These are phyloP conservation scores for Picochlorum sp. DNA, from an alignment of 139 green algal species.

Conservation along the genomic window DNA sequence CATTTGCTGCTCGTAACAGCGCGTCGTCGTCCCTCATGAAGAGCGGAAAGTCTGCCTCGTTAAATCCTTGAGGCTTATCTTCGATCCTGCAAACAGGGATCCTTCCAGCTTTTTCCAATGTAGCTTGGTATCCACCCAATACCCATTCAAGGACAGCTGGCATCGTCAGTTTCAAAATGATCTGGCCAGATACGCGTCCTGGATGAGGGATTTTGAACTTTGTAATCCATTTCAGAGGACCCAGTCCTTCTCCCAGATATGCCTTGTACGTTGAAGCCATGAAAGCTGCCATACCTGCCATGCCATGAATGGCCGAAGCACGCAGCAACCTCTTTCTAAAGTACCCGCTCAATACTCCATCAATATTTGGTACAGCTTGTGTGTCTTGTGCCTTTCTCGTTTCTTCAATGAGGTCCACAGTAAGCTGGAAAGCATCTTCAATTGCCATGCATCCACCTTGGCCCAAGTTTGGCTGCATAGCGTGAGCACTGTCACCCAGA, in stretches of 20 bases:
- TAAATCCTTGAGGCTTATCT: conserved; percentile 52
- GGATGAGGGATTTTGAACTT: conserved; percentile 88
- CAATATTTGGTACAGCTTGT: conserved; percentile 7
- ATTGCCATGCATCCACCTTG: conserved; percentile 94
- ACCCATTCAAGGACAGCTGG: conserved; percentile 69
- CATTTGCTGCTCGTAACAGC: conserved; percentile 43
- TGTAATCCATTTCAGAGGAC: conserved; percentile 45
- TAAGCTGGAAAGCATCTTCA: conserved; percentile 76
- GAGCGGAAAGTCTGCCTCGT: conserved; percentile 29
- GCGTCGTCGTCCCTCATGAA: conserved; percentile 60
- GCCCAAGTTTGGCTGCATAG: conserved; percentile 95
- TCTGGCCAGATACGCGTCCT: conserved; percentile 53
- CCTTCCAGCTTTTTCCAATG: conserved; percentile 19
- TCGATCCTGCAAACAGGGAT: conserved; percentile 25
- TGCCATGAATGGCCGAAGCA: conserved; percentile 74
- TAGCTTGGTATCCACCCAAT: conserved; percentile 61
- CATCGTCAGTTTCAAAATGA: conserved; percentile 71
- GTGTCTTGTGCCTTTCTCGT: background rate
- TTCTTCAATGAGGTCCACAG: conserved; percentile 30
- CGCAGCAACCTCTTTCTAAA: conserved; percentile 54
- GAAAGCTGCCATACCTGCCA: conserved; percentile 75
- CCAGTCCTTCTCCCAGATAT: conserved; percentile 79
- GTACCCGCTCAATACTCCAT: conserved; percentile 18
- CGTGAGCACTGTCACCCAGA: conserved; percentile 89
- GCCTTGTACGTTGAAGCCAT: conserved; percentile 87